phyloP scores from a whole-genome alignment of 768 basidiomycete genomes.

The Mycena maculata region DNA sequence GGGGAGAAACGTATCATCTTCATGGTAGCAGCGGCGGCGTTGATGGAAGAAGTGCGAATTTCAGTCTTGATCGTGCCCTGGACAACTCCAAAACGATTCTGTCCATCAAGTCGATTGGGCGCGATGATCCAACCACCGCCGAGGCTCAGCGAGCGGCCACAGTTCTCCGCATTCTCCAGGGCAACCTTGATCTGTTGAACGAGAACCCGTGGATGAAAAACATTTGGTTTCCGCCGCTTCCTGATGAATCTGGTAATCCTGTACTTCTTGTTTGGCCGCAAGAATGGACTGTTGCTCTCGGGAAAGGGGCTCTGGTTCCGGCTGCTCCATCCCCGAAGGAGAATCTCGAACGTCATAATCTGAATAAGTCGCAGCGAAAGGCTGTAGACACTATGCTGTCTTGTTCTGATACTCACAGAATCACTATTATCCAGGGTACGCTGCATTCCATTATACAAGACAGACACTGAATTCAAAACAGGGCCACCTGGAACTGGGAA shows the following conservation, averaged over 20 bases:
- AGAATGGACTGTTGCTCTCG: slow-evolving; percentile 43
- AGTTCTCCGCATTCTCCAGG: slow-evolving; percentile 58
- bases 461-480: not conserved
- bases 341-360: slow-evolving; percentile 34
- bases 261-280: slow-evolving; percentile 53
- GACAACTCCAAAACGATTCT: slow-evolving; percentile 49
- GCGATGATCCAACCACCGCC: slow-evolving; percentile 67
- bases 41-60: slow-evolving; percentile 50
- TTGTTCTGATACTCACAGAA: slow-evolving; percentile 44
- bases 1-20: slow-evolving; percentile 50
- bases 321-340: not conserved
- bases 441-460: not conserved
- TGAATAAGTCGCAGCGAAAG: slow-evolving; percentile 60
- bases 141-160: slow-evolving; percentile 59
- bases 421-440: slow-evolving; percentile 59
- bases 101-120: slow-evolving; percentile 62
- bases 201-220: slow-evolving; percentile 63
- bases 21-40: slow-evolving; percentile 57
- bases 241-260: slow-evolving; percentile 31
- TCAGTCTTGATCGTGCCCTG: slow-evolving; percentile 40
- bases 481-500: slow-evolving; percentile 79
- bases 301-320: not conserved
- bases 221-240: slow-evolving; percentile 53
- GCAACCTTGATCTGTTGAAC: slow-evolving; percentile 45
- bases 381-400: slow-evolving; percentile 64